Percentiles rank a stretch among this genome's conserved stretches.
phyloP scores from a whole-genome alignment of 2,329 filamentous ascomycete genomes.

The Pyricularia pennisetigena region DNA sequence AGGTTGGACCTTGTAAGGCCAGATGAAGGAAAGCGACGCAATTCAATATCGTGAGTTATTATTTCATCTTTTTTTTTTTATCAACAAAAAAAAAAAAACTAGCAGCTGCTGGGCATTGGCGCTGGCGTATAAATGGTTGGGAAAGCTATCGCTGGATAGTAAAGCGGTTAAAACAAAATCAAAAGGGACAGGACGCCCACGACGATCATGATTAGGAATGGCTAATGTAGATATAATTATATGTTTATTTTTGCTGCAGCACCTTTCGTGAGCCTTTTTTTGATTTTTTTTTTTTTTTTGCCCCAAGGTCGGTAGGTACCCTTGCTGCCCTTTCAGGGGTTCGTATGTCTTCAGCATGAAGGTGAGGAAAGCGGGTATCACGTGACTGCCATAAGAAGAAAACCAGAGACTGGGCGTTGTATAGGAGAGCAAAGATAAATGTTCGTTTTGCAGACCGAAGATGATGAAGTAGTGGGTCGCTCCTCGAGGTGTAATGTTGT shows the following conservation, averaged over 20 bases:
- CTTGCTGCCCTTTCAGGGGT: too few species aligned
- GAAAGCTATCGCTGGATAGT: neutral
- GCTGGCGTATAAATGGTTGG: neutral
- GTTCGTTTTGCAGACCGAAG: too few species aligned
- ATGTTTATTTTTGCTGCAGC: neutral
- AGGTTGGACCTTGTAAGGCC: neutral
- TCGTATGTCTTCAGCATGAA: neutral
- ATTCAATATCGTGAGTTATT: neutral
- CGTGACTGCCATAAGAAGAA: neutral
- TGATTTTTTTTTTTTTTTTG: too few species aligned
- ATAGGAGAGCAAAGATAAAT: too few species aligned
- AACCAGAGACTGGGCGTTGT: neutral
- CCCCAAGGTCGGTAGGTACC: neutral
- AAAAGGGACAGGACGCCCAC: neutral
- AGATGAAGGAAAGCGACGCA: neutral
- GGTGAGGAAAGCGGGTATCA: neutral
- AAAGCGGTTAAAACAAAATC: neutral
- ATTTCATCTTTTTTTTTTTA: too few species aligned
- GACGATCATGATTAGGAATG: neutral
- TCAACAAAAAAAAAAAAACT: too few species aligned
- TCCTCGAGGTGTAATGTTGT: too few species aligned
- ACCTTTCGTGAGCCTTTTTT: too few species aligned
- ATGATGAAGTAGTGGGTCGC: too few species aligned
- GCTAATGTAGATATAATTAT: neutral
- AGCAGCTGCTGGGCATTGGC: neutral